These are phyloP conservation scores for Thelonectria olida DNA, from an alignment of 2,329 filamentous ascomycete genomes.

Conservation along the genomic window DNA sequence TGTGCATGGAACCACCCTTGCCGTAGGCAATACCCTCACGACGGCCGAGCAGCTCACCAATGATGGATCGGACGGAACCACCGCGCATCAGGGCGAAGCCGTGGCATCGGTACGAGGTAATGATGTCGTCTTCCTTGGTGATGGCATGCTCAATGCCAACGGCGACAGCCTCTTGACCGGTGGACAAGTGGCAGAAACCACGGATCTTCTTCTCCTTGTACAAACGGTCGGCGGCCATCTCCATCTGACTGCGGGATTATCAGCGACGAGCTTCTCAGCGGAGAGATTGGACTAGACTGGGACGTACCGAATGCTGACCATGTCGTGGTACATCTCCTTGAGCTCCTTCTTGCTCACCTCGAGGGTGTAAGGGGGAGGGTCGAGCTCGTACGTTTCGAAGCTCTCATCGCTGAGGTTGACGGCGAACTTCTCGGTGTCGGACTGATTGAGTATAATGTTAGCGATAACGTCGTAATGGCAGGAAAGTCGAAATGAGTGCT, in stretches of 20 bases:
- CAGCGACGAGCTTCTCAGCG: conserved; percentile 28
- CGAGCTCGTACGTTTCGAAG: conserved; percentile 99
- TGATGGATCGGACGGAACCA: conserved; percentile 88
- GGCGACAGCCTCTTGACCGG: conserved; percentile 96
- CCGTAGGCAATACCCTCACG: conserved; percentile 97
- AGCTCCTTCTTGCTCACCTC: conserved; percentile 96
- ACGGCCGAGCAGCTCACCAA: conserved; percentile 93
- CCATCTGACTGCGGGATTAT: conserved; percentile 82
- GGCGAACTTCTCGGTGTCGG: conserved; percentile 92
- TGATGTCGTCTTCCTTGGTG: conserved; percentile 89
- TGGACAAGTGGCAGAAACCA: conserved; percentile 99
- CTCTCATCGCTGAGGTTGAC: conserved; percentile 96
- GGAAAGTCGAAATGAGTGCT: too few species aligned
- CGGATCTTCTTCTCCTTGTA: conserved; percentile 99
- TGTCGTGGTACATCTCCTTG: conserved; percentile 99
- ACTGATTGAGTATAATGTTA: conserved; percentile 59
- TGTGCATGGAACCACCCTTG: conserved; percentile 99
- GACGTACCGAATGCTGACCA: conserved; percentile 90
- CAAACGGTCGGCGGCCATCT: conserved; percentile 97
- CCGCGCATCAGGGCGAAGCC: conserved; percentile 98
- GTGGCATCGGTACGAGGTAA: conserved; percentile 99
- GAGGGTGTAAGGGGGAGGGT: conserved; percentile 92
- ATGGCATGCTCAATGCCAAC: conserved; percentile 97
- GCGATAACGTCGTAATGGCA: neutral
- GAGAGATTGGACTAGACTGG: neutral